Conservation (phyloP, 2,329 filamentous ascomycete species). For the Aspergillus sclerotialis region DNA sequence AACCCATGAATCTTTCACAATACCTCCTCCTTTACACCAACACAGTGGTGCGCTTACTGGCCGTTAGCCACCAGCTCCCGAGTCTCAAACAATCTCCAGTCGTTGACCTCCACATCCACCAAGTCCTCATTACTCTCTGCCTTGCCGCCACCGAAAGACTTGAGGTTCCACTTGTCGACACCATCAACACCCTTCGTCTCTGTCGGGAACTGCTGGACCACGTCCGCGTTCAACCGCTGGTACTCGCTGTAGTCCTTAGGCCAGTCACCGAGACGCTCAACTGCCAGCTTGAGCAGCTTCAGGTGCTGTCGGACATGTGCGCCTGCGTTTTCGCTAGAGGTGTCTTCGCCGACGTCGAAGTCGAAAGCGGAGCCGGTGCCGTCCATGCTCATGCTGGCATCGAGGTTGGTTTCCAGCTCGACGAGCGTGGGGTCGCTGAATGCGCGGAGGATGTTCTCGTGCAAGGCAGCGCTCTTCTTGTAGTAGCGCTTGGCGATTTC, state of each 20-base stretch:
- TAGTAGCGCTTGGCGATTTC: conserved; percentile 33
- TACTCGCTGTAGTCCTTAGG: conserved; percentile 45
- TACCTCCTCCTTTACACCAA: too few species aligned
- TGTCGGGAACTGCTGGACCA: conserved; percentile 35
- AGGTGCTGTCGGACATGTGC: conserved; percentile 30
- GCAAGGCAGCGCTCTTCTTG: conserved; percentile 29
- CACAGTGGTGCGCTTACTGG: too few species aligned
- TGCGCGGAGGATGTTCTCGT: conserved; percentile 32
- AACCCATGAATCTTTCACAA: too few species aligned
- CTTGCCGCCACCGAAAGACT: conserved; percentile 38
- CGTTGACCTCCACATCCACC: conserved; percentile 1
- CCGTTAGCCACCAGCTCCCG: too few species aligned
- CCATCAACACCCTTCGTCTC: conserved; percentile 38
- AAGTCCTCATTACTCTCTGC: conserved; percentile 35
- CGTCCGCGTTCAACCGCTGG: conserved; percentile 39
- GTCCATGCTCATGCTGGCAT: conserved; percentile 8
- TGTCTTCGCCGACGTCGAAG: conserved; percentile 15
- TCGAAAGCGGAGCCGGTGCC: conserved; percentile 14
- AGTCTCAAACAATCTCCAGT: not conserved
- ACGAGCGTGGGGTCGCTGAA: conserved; percentile 26
- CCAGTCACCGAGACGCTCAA: conserved; percentile 35
- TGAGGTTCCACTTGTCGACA: conserved; percentile 43
- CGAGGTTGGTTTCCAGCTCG: conserved; percentile 18
- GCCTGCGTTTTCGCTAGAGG: conserved; percentile 3
- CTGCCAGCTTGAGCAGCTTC: conserved; percentile 32